Evolutionary conservation across 768 basidiomycete species (phyloP).

Genomic region (Trametes punicea): DNA sequence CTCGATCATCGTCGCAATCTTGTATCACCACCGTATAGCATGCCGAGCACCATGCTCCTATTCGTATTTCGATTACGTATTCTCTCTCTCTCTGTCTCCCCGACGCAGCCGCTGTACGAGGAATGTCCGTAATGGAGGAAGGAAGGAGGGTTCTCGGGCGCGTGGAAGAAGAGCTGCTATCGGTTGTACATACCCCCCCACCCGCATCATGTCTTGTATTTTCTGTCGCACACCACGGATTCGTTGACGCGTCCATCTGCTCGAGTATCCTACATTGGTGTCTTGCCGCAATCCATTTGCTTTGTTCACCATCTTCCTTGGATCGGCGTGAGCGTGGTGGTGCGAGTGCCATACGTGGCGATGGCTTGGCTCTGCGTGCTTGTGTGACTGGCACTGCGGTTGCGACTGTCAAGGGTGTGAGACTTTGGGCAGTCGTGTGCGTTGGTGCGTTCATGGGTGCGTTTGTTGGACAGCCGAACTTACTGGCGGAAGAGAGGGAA

Average conservation of each 20-base stretch:
- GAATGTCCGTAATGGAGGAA: constrained; percentile 9
- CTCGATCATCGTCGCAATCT: constrained; percentile 23
- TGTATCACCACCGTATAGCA: constrained; percentile 29
- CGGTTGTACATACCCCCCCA: constrained; percentile 24
- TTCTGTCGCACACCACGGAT: constrained; percentile 13
- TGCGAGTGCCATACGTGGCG: background rate
- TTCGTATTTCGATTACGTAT: constrained; percentile 18
- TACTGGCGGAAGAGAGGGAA: background rate
- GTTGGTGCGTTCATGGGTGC: too few species aligned
- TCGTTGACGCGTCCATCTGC: constrained; percentile 6
- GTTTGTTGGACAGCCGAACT: background rate
- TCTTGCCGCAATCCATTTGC: constrained; percentile 4
- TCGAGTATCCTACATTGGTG: background rate
- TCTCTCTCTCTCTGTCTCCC: constrained; percentile 7
- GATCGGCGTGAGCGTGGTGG: background rate
- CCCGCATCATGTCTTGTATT: constrained; percentile 13
- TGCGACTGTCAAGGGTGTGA: too few species aligned
- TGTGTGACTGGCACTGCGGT: too few species aligned
- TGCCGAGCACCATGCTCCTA: constrained; percentile 15
- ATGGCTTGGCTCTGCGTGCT: too few species aligned
- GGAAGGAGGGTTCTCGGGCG: constrained; percentile 5
- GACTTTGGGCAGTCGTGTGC: too few species aligned
- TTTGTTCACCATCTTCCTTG: background rate
- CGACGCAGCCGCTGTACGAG: constrained; percentile 17
- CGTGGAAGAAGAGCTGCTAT: constrained; percentile 13